Evolutionary conservation across 23 red algal genomes (phyloP), one percentile per base, ranked within the genome.

Genomic region (Cyanidioschyzon merolae): DNA sequence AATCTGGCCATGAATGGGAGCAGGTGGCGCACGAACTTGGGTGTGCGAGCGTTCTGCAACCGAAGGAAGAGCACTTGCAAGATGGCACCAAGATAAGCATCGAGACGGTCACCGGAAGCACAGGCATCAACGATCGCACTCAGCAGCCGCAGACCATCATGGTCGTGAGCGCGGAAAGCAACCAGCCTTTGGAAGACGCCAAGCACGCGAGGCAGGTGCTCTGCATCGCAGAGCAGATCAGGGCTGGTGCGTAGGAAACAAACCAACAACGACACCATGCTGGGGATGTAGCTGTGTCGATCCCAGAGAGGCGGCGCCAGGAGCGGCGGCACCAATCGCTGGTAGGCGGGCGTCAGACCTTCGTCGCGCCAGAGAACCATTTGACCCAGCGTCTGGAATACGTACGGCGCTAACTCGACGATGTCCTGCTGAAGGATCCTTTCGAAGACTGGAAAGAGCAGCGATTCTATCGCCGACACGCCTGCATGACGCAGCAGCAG

Each of bases 111-210:
- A 74, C 57, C 58, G 30, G 75, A 1, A 45, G 85, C 81, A 36
- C 58, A 84, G 17, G 82, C 57, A 38, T 89, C 85, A 36, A 98
- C 83, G 37, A 91, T 57, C 0, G 85, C 79, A n/a, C 68, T 75
- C 0, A 91, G 58, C 45, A 98, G 82, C 24, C 39, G 39, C 74
- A 89, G 76, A 32, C 83, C 94, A 67, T 86, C 79, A 45, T 98
- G 88, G 76, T 98, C 94, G 40, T 88, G 86, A 0, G 89, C 82
- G 74, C 88, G 90, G 39, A 80, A 81, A 1, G 88, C 84, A 37
- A 98, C 50, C 26, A 98, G 82, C 77, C 91, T 98, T 58, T 98
- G 88, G 38, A 91, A 90, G 39, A 98, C 78, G 29, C 94, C 94
- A 2, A 98, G 81, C 37, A 91, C 77, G 31, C 76, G 75, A 27